A percentile compares a stretch with the other conserved stretches of the same genome.
These are phyloP conservation scores for Phytopythium kandeliae DNA, from an alignment of 352 stramenopile species.

Conservation along the genomic window DNA sequence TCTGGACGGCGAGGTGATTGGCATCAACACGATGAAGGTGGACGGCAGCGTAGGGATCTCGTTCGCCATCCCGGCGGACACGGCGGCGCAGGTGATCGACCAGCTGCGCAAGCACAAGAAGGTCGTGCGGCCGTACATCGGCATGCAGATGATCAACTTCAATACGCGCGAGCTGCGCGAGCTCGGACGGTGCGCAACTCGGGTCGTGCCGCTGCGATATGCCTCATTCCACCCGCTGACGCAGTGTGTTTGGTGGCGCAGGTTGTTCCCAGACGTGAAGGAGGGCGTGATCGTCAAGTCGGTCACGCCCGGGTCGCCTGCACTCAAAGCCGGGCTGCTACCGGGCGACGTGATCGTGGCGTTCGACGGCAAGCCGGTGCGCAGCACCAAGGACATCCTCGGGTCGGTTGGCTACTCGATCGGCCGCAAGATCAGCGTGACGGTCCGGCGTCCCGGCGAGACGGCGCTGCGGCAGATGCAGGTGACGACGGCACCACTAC, in stretches of 20 bases:
- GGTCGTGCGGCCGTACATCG: conserved; percentile 88
- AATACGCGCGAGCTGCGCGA: conserved; percentile 62
- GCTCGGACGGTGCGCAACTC: conserved; percentile 32
- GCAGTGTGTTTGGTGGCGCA: conserved; percentile 2
- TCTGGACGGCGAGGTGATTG: conserved; percentile 90
- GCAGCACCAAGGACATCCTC: conserved; percentile 75
- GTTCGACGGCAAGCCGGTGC: conserved; percentile 67
- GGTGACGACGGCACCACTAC: conserved; percentile 61
- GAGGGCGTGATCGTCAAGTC: conserved; percentile 83
- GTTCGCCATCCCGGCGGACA: conserved; percentile 93
- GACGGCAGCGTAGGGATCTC: conserved; percentile 85
- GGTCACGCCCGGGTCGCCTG: conserved; percentile 67
- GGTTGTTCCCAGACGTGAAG: conserved; percentile 67
- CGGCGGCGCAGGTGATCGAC: conserved; percentile 81
- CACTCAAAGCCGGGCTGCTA: conserved; percentile 68
- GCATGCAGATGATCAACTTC: conserved; percentile 90
- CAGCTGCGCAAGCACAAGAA: conserved; percentile 86
- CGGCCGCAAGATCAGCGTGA: conserved; percentile 57
- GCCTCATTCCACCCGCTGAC: background rate
- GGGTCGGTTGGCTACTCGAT: conserved; percentile 65
- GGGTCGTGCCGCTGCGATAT: too few species aligned
- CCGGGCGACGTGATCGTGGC: conserved; percentile 71
- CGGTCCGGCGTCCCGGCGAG: conserved; percentile 59
- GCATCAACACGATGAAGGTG: conserved; percentile 95
- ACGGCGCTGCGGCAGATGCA: conserved; percentile 33